Evolutionary conservation across 2,329 filamentous ascomycete species (phyloP).

Genomic region (Fusarium brevicatenulatum): DNA sequence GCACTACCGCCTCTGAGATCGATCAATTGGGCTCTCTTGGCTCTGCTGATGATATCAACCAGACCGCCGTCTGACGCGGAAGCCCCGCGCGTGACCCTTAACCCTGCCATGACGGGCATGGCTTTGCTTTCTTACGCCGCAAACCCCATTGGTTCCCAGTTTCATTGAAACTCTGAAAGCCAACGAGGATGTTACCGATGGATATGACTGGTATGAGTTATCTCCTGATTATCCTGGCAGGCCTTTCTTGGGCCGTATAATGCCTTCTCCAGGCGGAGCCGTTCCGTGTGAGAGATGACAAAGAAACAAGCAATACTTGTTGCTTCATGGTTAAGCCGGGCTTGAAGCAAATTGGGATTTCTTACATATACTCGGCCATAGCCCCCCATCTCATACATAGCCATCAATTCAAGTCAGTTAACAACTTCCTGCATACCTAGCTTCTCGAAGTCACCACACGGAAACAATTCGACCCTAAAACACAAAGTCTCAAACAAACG

Average conservation of each 20-base stretch:
- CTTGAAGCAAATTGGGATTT: slow-evolving; percentile 26
- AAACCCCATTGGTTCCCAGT: slow-evolving; percentile 33
- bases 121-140: slow-evolving; percentile 36
- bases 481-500: slow-evolving; percentile 17
- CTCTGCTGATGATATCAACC: slow-evolving; percentile 43
- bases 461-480: slow-evolving; percentile 16
- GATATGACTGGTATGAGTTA: slow-evolving; percentile 16
- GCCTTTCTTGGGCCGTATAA: slow-evolving; percentile 40
- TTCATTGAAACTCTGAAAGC: slow-evolving; percentile 13
- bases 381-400: slow-evolving; percentile 15
- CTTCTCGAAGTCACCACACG: slow-evolving; percentile 24
- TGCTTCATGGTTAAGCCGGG: slow-evolving; percentile 39
- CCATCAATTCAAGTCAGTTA: slow-evolving; percentile 11
- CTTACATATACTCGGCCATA: slow-evolving; percentile 37
- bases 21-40: slow-evolving; percentile 27
- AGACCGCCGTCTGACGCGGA: slow-evolving; percentile 38
- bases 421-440: slow-evolving; percentile 13
- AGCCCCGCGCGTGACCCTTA: slow-evolving; percentile 40
- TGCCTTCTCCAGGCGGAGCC: slow-evolving; percentile 42
- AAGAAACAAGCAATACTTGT: slow-evolving; percentile 20
- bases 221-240: slow-evolving; percentile 24
- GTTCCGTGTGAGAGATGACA: slow-evolving; percentile 40
- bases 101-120: slow-evolving; percentile 34
- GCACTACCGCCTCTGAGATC: slow-evolving; percentile 37
- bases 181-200: slow-evolving; percentile 29